A percentile compares a stretch with the other conserved stretches of the same genome.
phyloP scores from a whole-genome alignment of 2,329 filamentous ascomycete species.

The Nigrospora osmanthi region DNA sequence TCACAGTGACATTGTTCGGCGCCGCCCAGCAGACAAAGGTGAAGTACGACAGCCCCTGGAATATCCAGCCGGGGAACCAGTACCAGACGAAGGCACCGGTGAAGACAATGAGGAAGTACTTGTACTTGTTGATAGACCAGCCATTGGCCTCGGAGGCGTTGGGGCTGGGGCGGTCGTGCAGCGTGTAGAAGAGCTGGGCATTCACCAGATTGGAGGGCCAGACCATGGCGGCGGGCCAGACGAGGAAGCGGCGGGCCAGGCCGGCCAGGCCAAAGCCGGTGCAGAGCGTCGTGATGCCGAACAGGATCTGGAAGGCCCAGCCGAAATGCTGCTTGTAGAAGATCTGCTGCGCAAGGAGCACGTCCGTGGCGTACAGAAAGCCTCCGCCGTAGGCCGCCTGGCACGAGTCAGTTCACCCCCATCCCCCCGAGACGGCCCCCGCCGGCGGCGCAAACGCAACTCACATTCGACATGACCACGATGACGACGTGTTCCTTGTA shows the following conservation, averaged over 20 bases:
- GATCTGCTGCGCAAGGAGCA: slow-evolving; percentile 42
- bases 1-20: slow-evolving; percentile 36
- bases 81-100: slow-evolving; percentile 39
- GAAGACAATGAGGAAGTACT: slow-evolving; percentile 35
- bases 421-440: slow-evolving; percentile 24
- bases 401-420: slow-evolving; percentile 27
- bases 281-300: slow-evolving; percentile 31
- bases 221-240: slow-evolving; percentile 40
- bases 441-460: slow-evolving; percentile 35
- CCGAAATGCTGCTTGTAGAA: slow-evolving; percentile 47
- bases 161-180: slow-evolving; percentile 28
- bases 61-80: slow-evolving; percentile 43
- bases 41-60: slow-evolving; percentile 38
- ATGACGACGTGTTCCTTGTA: slow-evolving; percentile 37
- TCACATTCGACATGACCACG: slow-evolving; percentile 23
- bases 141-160: slow-evolving; percentile 31
- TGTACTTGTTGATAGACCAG: slow-evolving; percentile 35
- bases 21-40: slow-evolving; percentile 39
- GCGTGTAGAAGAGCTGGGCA: slow-evolving; percentile 36
- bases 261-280: slow-evolving; percentile 46
- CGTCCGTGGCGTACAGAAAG: slow-evolving; percentile 49
- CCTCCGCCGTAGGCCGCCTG: slow-evolving; percentile 36
- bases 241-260: slow-evolving; percentile 36
- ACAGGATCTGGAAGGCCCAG: slow-evolving; percentile 39
- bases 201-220: slow-evolving; percentile 41